phyloP scores from a whole-genome alignment of 768 basidiomycete genomes.

The Cystofilobasidium capitatum region DNA sequence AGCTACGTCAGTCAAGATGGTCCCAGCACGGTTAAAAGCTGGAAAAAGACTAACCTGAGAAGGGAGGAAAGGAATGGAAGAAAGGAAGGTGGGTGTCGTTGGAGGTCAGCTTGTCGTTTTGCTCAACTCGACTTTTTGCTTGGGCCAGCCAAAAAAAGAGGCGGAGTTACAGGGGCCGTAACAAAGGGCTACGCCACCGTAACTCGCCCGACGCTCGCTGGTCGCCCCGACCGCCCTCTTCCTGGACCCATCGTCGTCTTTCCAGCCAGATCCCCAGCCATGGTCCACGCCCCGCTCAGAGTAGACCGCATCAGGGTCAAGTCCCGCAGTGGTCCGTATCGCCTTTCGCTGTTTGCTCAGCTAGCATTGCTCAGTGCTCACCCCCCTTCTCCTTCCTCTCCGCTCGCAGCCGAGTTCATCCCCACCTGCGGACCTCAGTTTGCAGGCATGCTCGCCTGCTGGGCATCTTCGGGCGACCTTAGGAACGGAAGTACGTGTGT shows the following conservation, averaged over 20 bases:
- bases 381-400: not conserved
- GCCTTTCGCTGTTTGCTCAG: not conserved
- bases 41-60: too few relatives aligned
- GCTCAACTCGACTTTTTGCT: not conserved
- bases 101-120: not conserved
- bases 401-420: not conserved
- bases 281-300: not conserved
- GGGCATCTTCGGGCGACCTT: constrained; percentile 24
- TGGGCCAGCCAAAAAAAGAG: too few relatives aligned
- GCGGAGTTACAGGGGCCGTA: too few relatives aligned
- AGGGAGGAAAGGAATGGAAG: not conserved
- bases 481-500: constrained; percentile 1
- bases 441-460: constrained; percentile 23
- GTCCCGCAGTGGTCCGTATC: not conserved
- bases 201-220: too few relatives aligned
- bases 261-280: not conserved
- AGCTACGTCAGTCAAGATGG: too few relatives aligned
- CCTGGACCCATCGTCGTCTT: not conserved
- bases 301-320: constrained; percentile 14
- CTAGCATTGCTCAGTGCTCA: not conserved
- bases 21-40: too few relatives aligned
- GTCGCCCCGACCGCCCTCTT: too few relatives aligned
- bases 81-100: not conserved
- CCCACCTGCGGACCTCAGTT: constrained; percentile 20
- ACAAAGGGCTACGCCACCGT: too few relatives aligned